These are phyloP conservation scores for Trametes maxima DNA, from an alignment of 768 basidiomycete species.

Conservation along the genomic window DNA sequence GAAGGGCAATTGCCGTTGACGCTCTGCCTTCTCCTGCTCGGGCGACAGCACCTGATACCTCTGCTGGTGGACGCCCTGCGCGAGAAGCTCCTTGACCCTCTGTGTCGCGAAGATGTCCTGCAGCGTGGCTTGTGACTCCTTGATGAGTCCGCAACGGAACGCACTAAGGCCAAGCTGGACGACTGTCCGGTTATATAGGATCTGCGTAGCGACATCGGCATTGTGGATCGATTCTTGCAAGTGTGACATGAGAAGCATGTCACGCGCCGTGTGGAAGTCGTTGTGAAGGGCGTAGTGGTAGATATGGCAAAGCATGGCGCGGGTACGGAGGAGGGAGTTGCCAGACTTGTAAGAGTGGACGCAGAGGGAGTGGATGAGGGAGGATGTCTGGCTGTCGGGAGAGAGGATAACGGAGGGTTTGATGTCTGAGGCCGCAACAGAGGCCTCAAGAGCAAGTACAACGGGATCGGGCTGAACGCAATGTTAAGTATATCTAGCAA, in stretches of 20 bases:
- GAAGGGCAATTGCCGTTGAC: constrained; percentile 95
- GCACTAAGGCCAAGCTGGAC: constrained; percentile 97
- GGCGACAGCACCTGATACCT: constrained; percentile 85
- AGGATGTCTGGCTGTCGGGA: constrained; percentile 57
- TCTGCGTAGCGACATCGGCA: constrained; percentile 95
- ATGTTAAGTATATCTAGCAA: not conserved
- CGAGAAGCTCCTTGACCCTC: constrained; percentile 94
- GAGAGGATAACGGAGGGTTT: constrained; percentile 65
- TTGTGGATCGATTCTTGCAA: constrained; percentile 96
- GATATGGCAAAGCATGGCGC: constrained; percentile 97
- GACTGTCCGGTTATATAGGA: constrained; percentile 95
- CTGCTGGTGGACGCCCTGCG: constrained; percentile 94
- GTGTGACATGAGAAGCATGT: constrained; percentile 99
- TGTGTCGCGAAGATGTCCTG: constrained; percentile 97
- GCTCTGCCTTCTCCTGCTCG: constrained; percentile 97
- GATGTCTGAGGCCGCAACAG: constrained; percentile 57
- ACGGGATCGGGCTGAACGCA: constrained; percentile 83
- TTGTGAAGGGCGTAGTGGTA: constrained; percentile 97
- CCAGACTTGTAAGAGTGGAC: constrained; percentile 91
- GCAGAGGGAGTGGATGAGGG: constrained; percentile 87
- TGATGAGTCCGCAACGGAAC: constrained; percentile 92
- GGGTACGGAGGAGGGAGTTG: constrained; percentile 89
- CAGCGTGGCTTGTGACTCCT: constrained; percentile 89
- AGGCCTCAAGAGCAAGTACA: constrained; percentile 84
- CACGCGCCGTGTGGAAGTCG: constrained; percentile 94